phyloP scores from a whole-genome alignment of 176 grass and related monocot species.

The Phoenix dactylifera region DNA sequence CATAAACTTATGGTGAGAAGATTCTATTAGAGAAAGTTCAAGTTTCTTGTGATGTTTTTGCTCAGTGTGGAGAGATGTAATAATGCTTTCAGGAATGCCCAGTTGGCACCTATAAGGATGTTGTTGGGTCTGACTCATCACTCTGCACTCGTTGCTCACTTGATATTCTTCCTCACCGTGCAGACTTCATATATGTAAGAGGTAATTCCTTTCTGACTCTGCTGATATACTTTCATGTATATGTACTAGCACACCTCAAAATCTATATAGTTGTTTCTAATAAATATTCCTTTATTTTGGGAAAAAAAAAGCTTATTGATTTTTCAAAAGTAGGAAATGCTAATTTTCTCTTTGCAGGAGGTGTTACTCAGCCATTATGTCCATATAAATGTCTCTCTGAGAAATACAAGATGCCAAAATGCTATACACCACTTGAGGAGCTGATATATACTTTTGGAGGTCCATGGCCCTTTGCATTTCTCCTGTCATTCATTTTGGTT shows the following conservation, averaged over 20 bases:
- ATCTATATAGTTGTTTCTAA: neutral
- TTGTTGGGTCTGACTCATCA: constrained; percentile 74
- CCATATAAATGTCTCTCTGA: constrained; percentile 89
- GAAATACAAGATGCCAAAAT: constrained; percentile 98
- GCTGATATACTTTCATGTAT: neutral
- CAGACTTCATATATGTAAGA: constrained; percentile 91
- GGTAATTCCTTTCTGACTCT: constrained; percentile 35
- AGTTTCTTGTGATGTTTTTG: no score
- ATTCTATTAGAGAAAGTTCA: no score
- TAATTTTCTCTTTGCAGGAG: constrained; percentile 52
- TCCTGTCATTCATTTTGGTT: constrained; percentile 64
- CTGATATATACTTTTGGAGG: constrained; percentile 87
- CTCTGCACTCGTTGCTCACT: constrained; percentile 71
- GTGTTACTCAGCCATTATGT: constrained; percentile 66
- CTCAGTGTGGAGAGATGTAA: neutral
- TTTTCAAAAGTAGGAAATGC: constrained; percentile 11
- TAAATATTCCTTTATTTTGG: neutral
- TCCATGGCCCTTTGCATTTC: constrained; percentile 77
- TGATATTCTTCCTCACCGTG: constrained; percentile 70
- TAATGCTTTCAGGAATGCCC: constrained; percentile 80
- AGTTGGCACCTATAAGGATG: constrained; percentile 84
- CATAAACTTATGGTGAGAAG: no score
- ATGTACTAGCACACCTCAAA: neutral
- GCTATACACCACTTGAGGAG: constrained; percentile 95
- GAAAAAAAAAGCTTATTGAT: neutral